Conservation (phyloP, 2,329 filamentous ascomycete genomes). For the Scedosporium dehoogii region DNA sequence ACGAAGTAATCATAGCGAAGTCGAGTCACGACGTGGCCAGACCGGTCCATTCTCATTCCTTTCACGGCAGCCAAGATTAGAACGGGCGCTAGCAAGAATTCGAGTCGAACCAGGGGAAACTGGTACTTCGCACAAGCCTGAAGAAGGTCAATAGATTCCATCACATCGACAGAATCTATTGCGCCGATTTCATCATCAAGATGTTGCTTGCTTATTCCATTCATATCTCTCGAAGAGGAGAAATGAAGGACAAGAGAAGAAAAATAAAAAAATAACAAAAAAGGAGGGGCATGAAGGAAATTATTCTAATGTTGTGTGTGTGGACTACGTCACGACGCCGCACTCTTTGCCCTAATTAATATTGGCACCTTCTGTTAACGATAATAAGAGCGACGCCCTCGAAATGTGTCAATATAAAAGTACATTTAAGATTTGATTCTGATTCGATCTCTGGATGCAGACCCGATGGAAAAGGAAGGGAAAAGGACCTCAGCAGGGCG, state of each 20-base stretch:
- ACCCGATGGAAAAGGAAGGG: not conserved
- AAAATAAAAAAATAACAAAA: not conserved
- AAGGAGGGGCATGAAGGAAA: not conserved
- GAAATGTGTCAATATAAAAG: not conserved
- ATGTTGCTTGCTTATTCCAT: not conserved
- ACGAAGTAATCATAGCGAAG: not conserved
- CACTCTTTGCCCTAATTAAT: not conserved
- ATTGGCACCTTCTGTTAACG: not conserved
- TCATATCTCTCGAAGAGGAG: too few relatives aligned
- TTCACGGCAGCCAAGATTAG: not conserved
- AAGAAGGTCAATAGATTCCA: too few relatives aligned
- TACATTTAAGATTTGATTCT: too few relatives aligned
- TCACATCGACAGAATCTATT: not conserved
- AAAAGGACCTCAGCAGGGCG: not conserved
- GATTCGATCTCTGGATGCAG: not conserved
- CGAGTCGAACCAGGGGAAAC: not conserved
- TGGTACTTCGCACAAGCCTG: too few relatives aligned
- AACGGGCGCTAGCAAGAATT: not conserved
- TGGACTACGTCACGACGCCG: not conserved
- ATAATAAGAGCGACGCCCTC: not conserved
- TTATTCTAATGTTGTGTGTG: not conserved
- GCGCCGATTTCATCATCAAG: not conserved
- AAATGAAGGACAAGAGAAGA: too few relatives aligned
- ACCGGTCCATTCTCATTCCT: not conserved
- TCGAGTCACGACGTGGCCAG: not conserved